Evolutionary conservation across 179 eudicot species (phyloP).

Genomic region (Vitellaria paradoxa): DNA sequence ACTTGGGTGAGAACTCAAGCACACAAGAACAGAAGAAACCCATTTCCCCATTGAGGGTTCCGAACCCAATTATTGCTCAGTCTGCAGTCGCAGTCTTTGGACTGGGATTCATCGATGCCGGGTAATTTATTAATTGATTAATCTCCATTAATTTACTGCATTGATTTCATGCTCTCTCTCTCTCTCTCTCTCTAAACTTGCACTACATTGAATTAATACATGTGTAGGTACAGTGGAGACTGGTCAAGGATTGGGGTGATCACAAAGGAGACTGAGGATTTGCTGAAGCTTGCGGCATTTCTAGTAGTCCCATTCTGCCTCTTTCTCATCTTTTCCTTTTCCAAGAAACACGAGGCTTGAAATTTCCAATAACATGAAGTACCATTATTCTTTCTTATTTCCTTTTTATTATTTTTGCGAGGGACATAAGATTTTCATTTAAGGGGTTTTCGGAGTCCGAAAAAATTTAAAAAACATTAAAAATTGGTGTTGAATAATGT

Average conservation of each 20-base stretch:
- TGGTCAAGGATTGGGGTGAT: constrained; percentile 94
- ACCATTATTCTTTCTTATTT: no score
- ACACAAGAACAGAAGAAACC: constrained; percentile 5
- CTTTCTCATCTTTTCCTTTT: constrained; percentile 42
- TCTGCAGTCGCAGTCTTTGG: constrained; percentile 56
- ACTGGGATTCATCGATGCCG: constrained; percentile 76
- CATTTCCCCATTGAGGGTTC: constrained; percentile 21
- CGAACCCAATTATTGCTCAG: constrained; percentile 40
- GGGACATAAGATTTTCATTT: no score
- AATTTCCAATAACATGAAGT: background rate
- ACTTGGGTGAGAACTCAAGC: constrained; percentile 24
- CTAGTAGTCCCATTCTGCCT: constrained; percentile 69
- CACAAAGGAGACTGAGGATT: constrained; percentile 59
- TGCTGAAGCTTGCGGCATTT: constrained; percentile 64
- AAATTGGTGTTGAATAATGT: no score
- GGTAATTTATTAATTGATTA: constrained; percentile 29
- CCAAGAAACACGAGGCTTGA: constrained; percentile 29
- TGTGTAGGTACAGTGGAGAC: constrained; percentile 84
- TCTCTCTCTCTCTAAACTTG: background rate
- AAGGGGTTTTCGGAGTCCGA: no score
- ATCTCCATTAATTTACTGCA: background rate
- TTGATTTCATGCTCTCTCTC: background rate
- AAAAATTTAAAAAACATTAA: no score
- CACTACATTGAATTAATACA: background rate
- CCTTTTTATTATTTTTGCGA: no score